Evolutionary conservation across 805 yeast species (phyloP), one percentile per base, ranked within the genome.

Genomic region (Candida gorgasii): DNA sequence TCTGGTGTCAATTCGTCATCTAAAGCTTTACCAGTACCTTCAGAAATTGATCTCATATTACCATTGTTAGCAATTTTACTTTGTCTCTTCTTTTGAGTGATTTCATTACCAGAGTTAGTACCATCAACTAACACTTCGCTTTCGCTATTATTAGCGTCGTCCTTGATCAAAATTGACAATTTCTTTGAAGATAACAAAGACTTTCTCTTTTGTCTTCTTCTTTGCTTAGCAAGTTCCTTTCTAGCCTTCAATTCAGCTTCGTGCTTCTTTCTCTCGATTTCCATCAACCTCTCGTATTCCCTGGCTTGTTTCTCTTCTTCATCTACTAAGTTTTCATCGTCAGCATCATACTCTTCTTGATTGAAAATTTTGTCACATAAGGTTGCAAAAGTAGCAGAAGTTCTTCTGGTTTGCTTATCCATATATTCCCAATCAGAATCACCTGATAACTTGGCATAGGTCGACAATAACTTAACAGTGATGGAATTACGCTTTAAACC

Each of bases 381-480:
- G 2, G 85, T 76, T 9, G 89, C 93, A 68, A 85, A 85, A 48
- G 85, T 86, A 12, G 87, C 81, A 27, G 87, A 80, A 1, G 90
- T 83, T 61, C 93, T 73, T 62, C 78, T 83, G 5, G 89, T 82
- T 58, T 81, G 87, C 53, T 77, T 80, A 53, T 83, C 86, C 61
- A 84, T 76, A 52, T 77, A 77, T 52, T 80, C 85, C 80, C 87
- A 79, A 46, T 80, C 85, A 31, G 76, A 72, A 44, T 80, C 84
- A 35, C 73, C 73, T 3, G 87, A 74, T 46, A 85, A 64, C 56
- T 80, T 83, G 24, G 92, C 88, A 60, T 85, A 85, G 0, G 89
- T 80, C 1, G 89, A 76, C 45, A 85, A 73, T 47, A 85, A 60
- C 54, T 82, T 84, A 31, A 87, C 70, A 0, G 92, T 84, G 33